These are phyloP conservation scores for Dissoconium aciculare DNA, from an alignment of 2,329 filamentous ascomycete species.

Conservation along the genomic window DNA sequence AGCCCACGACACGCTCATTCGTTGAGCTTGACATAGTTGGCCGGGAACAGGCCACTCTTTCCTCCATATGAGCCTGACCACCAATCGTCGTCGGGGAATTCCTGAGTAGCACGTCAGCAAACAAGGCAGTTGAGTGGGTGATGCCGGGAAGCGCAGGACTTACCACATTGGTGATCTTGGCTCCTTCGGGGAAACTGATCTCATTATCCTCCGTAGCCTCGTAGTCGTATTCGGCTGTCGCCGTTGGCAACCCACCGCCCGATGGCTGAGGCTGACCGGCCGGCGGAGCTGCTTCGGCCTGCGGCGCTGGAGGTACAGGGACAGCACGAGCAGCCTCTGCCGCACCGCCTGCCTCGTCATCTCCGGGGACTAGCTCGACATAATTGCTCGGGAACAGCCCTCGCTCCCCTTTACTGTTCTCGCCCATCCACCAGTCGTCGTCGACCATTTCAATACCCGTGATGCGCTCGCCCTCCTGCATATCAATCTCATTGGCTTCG, in stretches of 20 bases:
- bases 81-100: conserved; percentile 98
- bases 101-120: conserved; percentile 34
- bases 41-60: conserved; percentile 62
- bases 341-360: conserved; percentile 35
- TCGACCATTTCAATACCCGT: conserved; percentile 95
- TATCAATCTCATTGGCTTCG: conserved; percentile 90
- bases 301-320: conserved; percentile 24
- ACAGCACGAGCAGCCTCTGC: conserved; percentile 26
- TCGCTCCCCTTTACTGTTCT: conserved; percentile 66
- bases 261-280: conserved; percentile 22
- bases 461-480: conserved; percentile 75
- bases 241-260: conserved; percentile 37
- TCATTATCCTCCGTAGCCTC: conserved; percentile 91
- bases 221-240: conserved; percentile 85
- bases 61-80: conserved; percentile 84
- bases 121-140: background rate
- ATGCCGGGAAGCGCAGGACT: conserved; percentile 29
- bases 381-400: conserved; percentile 97
- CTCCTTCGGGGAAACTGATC: conserved; percentile 75
- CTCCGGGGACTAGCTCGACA: conserved; percentile 61
- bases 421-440: conserved; percentile 97
- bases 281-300: conserved; percentile 8
- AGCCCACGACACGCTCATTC: conserved; percentile 21
- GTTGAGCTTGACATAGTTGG: conserved; percentile 37
- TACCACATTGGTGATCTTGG: conserved; percentile 63